Evolutionary conservation across 164 flowering plant species (phyloP).

Genomic region (Platanus orientalis): DNA sequence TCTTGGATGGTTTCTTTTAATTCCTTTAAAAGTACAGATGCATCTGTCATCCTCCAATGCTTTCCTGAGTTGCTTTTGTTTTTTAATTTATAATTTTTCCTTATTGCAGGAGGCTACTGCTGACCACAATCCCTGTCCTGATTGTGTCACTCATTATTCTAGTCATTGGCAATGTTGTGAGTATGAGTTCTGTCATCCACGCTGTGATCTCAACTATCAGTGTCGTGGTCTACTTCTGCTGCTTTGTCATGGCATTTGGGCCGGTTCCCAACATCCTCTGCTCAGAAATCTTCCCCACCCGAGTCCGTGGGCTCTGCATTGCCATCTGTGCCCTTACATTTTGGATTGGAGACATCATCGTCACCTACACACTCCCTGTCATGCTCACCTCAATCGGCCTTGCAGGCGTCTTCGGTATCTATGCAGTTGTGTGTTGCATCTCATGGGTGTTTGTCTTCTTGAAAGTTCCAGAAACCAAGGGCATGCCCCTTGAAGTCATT

Average conservation of each 20-base stretch:
- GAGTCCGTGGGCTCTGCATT: slow-evolving; percentile 90
- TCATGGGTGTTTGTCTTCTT: no score
- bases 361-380: slow-evolving; percentile 81
- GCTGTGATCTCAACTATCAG: slow-evolving; percentile 69
- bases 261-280: slow-evolving; percentile 94
- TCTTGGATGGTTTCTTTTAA: no score
- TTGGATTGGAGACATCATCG: slow-evolving; percentile 85
- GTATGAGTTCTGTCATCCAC: slow-evolving; percentile 41
- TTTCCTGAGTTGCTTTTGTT: no score
- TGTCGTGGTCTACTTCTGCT: slow-evolving; percentile 76
- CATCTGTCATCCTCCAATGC: no score
- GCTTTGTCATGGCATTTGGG: slow-evolving; percentile 86
- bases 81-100: no score
- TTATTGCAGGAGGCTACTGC: slow-evolving; percentile 62
- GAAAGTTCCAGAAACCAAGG: slow-evolving; percentile 96
- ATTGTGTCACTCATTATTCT: slow-evolving; percentile 52
- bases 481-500: slow-evolving; percentile 95
- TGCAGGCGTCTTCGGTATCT: slow-evolving; percentile 77
- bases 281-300: slow-evolving; percentile 90
- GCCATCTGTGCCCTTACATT: slow-evolving; percentile 79
- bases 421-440: slow-evolving; percentile 75
- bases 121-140: slow-evolving; percentile 71
- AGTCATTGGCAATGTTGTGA: slow-evolving; percentile 48
- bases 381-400: slow-evolving; percentile 79
- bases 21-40: no score